Base-by-base conservation (phyloP, 2,329 filamentous ascomycete species). In the Xylariomycetidae sp. region DNA sequence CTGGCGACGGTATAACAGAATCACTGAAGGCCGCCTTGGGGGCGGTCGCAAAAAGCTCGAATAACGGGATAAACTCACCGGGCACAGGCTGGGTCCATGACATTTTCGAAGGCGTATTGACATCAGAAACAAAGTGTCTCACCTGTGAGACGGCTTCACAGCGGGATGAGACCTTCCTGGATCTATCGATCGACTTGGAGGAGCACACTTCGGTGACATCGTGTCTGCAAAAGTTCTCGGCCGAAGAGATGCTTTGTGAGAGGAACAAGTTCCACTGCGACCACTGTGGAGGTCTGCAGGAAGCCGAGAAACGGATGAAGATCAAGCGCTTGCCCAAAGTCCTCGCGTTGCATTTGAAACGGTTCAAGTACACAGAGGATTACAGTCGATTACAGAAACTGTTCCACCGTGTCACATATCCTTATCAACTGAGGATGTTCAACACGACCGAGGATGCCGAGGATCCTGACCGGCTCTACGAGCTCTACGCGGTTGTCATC, bases 201-300 rank as follows among this genome's bases (percentile, higher is more conserved):
- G 83, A 96, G 53, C 88, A 97, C 57, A 89, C 89, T 1, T 98
- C 92, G 0, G 92, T 98, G 4, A 97, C 92, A 3, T 90, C 92
- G 16, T 98, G 92, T 57, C 64, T 98, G 44, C 78, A 87, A 38
- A 95, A 96, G 52, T 98, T 98, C 53, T 98, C 92, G 0, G 88
- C 92, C 28, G 92, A 97, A 53, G 92, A 98, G 61, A 96, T 97
- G 88, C 74, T 98, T 37, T 97, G 92, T 56, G 92, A 98, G 64
- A 77, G 89, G 40, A 97, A 98, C 68, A 98, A 98, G 57, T 98
- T 98, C 48, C 90, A 98, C 56, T 98, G 92, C 63, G 92, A 98
- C 58, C 89, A 89, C 50, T 98, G 92, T 49, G 92, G 92, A 33
- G 92, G 92, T 3, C 67, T 98, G 35, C 92, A 98, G 61, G 92